These are phyloP conservation scores for Colletotrichum sp. DNA, from an alignment of 2,329 filamentous ascomycete species.

Conservation along the genomic window DNA sequence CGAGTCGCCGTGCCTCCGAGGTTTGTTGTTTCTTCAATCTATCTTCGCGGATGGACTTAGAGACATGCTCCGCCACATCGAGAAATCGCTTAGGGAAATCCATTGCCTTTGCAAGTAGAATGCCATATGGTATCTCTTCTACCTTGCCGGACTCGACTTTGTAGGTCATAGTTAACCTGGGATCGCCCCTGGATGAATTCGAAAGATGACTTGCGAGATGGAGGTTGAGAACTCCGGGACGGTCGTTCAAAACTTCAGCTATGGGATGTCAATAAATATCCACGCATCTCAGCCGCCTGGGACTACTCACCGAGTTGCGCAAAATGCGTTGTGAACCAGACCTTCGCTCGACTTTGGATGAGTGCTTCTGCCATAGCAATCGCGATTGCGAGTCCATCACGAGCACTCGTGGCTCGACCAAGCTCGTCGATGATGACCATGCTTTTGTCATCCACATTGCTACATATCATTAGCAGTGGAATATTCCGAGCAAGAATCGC, in stretches of 20 bases:
- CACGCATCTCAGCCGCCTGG: accelerated
- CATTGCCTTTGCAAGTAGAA: slow-evolving; percentile 78
- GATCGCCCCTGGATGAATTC: slow-evolving; percentile 49
- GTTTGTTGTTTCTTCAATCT: slow-evolving; percentile 63
- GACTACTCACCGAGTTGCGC: slow-evolving; percentile 65
- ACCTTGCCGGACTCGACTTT: slow-evolving; percentile 77
- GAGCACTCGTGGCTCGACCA: slow-evolving; percentile 86
- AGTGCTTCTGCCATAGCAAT: slow-evolving; percentile 89
- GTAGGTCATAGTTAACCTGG: slow-evolving; percentile 86
- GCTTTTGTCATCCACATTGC: slow-evolving; percentile 77
- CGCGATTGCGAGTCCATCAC: slow-evolving; percentile 88
- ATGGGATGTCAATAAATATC: not conserved
- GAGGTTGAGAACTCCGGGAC: slow-evolving; percentile 80
- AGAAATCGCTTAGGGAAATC: slow-evolving; percentile 74
- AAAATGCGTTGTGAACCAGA: slow-evolving; percentile 97
- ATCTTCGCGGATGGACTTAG: slow-evolving; percentile 63
- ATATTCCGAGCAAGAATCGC: not conserved
- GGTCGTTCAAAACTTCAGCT: slow-evolving; percentile 75
- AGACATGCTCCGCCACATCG: slow-evolving; percentile 70
- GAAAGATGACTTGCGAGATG: slow-evolving; percentile 77
- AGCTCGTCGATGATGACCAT: slow-evolving; percentile 91
- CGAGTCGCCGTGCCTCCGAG: slow-evolving; percentile 62
- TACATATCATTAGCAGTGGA: not conserved
- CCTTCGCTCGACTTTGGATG: slow-evolving; percentile 75
- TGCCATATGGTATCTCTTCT: slow-evolving; percentile 78